A percentile compares a stretch with the other conserved stretches of the same genome.
These are phyloP conservation scores for Astragalus membranaceus DNA, from an alignment of 306 rosid species.

Conservation along the genomic window DNA sequence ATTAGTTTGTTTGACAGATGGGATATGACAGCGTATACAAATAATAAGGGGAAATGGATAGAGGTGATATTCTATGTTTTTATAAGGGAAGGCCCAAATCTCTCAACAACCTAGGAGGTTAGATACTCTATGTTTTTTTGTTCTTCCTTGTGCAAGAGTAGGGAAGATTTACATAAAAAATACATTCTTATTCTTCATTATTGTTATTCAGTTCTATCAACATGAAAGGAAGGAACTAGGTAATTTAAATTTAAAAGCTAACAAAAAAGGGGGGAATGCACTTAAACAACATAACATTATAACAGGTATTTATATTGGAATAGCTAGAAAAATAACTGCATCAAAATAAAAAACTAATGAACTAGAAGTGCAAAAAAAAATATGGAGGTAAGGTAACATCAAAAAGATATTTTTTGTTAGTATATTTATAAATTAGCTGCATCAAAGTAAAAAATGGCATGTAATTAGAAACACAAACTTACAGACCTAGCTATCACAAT, in stretches of 20 bases:
- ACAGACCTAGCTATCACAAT: background rate
- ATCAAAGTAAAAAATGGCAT: background rate
- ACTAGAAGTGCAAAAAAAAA: background rate
- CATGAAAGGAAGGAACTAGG: background rate
- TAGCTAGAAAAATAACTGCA: background rate
- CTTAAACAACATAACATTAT: background rate
- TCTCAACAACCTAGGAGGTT: background rate
- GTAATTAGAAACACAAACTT: slow-evolving; percentile 4
- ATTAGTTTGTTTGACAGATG: background rate
- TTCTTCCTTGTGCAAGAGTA: background rate
- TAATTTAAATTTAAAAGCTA: background rate
- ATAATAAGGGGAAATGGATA: background rate
- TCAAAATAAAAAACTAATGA: background rate
- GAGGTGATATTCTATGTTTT: no score
- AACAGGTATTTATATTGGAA: background rate
- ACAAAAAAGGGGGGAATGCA: background rate
- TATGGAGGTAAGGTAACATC: background rate
- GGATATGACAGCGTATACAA: background rate
- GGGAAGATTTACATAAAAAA: background rate
- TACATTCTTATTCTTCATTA: background rate
- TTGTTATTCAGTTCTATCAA: background rate
- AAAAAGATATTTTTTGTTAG: background rate
- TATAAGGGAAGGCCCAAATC: background rate
- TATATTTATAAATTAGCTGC: background rate
- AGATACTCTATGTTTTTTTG: no score